Base-by-base conservation (phyloP, 371 early-diverging fungal genomes). In the Syncephalastrum racemosum region DNA sequence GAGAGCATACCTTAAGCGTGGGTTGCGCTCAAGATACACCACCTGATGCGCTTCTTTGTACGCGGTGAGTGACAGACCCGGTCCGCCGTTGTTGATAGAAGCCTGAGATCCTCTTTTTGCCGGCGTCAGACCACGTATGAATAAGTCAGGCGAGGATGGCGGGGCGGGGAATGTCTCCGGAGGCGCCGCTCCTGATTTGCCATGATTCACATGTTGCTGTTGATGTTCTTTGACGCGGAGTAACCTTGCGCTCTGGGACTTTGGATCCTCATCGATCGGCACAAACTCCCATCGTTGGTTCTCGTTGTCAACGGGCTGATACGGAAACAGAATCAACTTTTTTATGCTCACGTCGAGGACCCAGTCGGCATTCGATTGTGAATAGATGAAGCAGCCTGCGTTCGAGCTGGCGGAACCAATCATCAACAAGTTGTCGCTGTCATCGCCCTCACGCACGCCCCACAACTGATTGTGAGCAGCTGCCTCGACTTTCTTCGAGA, bases 51-150 rank as follows among this genome's bases (percentile, higher is more conserved):
- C 60, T 50, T 73, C 75, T 60, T 69, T 73, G 48, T 62, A 79
- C 8, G 64, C 51, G 39, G 73, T 66, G 39, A 75, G 48, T 12
- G 73, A 53, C 54, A 23, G 56, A 52, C 20, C 42, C 53, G 66
- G 19, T 66, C 42, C 16, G 36, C 10, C 10, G 36, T 8, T 31
- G 36, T 8, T 31, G 22, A 53, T 48, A 2, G 75, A 71, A 46
- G 63, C 66, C 40, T 73, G 73, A 1, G 79, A 79, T 19, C 75
- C 79, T 25, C 79, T 73, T 51, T 79, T 79, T 6, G 71, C 71
- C 0, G 79, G 79, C 19, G 64, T 67, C 4, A 77, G 61, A 0
- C 71, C 77, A 23, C 60, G 54, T 3, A 53, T 23, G 23, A 46
- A 59, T 19, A 47, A 40, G n/a, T 59, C 53, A 12, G 50, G 24